These are phyloP conservation scores for Berberis thunbergii DNA, from an alignment of 164 flowering plant species.

Conservation along the genomic window DNA sequence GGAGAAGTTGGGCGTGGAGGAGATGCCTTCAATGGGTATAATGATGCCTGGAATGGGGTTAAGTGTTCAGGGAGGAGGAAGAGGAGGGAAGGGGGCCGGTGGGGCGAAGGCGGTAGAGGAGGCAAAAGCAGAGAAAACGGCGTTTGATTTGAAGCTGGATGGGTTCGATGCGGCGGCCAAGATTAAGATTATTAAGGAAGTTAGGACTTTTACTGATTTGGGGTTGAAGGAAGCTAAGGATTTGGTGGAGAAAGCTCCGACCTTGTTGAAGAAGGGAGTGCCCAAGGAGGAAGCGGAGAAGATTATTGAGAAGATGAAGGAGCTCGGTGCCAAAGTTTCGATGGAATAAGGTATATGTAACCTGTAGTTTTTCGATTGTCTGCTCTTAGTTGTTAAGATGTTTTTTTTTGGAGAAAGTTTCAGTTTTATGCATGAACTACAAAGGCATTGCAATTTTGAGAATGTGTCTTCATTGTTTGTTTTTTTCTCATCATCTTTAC, in stretches of 20 bases:
- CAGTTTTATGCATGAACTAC: too few species aligned
- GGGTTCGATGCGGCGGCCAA: constrained; percentile 70
- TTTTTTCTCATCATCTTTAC: too few species aligned
- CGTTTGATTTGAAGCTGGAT: constrained; percentile 79
- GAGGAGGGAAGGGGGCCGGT: constrained; percentile 20
- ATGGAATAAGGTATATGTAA: constrained; percentile 20
- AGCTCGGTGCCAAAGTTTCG: constrained; percentile 23
- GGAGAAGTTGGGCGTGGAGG: constrained; percentile 43
- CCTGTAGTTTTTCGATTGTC: too few species aligned
- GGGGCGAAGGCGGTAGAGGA: constrained; percentile 42
- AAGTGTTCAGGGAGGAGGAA: constrained; percentile 12
- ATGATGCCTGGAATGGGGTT: constrained; percentile 88
- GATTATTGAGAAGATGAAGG: constrained; percentile 32
- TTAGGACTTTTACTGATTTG: constrained; percentile 63
- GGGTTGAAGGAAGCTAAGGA: constrained; percentile 36
- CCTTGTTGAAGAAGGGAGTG: constrained; percentile 27
- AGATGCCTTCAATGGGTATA: constrained; percentile 69
- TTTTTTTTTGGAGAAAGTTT: too few species aligned
- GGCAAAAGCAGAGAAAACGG: constrained; percentile 66
- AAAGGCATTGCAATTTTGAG: too few species aligned
- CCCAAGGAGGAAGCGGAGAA: constrained; percentile 26
- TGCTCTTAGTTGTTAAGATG: too few species aligned
- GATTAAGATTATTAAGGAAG: constrained; percentile 91
- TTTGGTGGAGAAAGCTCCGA: constrained; percentile 31
- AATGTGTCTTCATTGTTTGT: too few species aligned